Conservation (phyloP, 139 green algal species). For the Chlorella sp. region DNA sequence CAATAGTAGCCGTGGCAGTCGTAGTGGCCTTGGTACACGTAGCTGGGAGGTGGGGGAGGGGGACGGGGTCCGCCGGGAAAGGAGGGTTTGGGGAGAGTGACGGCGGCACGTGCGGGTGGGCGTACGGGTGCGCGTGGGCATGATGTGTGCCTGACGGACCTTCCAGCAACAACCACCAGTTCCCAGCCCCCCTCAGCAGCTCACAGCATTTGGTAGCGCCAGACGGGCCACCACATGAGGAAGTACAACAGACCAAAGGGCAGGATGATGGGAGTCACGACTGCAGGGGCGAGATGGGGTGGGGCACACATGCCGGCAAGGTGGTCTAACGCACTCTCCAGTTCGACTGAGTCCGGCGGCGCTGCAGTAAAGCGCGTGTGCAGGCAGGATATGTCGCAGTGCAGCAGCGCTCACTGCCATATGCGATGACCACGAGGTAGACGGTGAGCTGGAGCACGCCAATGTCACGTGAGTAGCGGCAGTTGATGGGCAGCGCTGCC, state of each 20-base stretch:
- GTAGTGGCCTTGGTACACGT: slow-evolving; percentile 40
- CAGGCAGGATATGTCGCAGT: too few species aligned
- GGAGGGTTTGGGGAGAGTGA: neutral
- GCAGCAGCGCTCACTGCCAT: neutral
- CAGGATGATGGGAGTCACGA: slow-evolving; percentile 77
- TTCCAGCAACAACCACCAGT: too few species aligned
- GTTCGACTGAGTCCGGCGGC: too few species aligned
- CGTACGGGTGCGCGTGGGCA: too few species aligned
- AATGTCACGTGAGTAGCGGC: slow-evolving; percentile 44
- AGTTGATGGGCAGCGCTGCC: slow-evolving; percentile 37
- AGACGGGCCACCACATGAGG: slow-evolving; percentile 53
- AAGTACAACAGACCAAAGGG: slow-evolving; percentile 69
- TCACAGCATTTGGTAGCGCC: slow-evolving; percentile 73
- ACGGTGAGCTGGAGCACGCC: slow-evolving; percentile 34
- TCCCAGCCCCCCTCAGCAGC: too few species aligned
- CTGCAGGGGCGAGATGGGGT: slow-evolving; percentile 51
- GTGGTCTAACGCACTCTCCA: too few species aligned
- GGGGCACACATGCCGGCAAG: too few species aligned
- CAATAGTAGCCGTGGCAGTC: slow-evolving; percentile 49
- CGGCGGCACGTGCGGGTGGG: too few species aligned
- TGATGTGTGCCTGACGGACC: too few species aligned
- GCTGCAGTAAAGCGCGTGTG: too few species aligned
- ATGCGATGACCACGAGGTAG: slow-evolving; percentile 17
- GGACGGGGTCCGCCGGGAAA: neutral
- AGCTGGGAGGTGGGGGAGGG: neutral